Evolutionary conservation across 2,329 filamentous ascomycete genomes (phyloP), one percentile per base, ranked within the genome.

Genomic region (Pseudogymnoascus sp.): DNA sequence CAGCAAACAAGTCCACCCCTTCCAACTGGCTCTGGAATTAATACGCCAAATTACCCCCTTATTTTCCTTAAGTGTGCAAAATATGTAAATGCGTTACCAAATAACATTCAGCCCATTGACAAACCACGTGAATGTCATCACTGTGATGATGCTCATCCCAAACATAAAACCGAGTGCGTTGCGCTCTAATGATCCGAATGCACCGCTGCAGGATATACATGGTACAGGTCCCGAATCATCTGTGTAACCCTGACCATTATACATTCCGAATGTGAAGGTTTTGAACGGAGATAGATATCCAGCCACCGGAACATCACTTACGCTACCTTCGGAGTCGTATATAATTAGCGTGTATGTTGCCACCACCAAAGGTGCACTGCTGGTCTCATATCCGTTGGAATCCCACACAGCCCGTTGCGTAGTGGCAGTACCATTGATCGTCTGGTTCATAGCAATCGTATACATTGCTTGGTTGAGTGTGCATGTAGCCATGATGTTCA

Each of bases 111-210:
- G 61, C 2, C 84, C 83, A 23, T 77, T 77, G 39, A 86, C 83
- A 68, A 87, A 87, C 84, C 84, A 87, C 31, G 84, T 86, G 67
- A 87, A 87, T 71, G 81, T 84, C 31, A 83, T 67, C 3, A 87
- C 75, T 1, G 84, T 86, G 47, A 85, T 71, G 34, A 81, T 60
- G 68, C 80, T 79, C 81, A 86, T 85, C 11, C 77, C 75, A 60
- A 83, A 51, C 37, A 80, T 80, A 63, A 85, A 78, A 5, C 78
- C 76, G 7, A 85, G 37, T 1, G 80, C 80, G 45, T 78, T 77
- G 65, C 72, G 73, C 65, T 84, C 79, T 64, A 80, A 73, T 54
- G 76, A 74, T 12, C 79, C 77, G 23, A 79, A 63, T 18, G 80
- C 84, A 11, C 76, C 79, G 68, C 79, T 85, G 75, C 40, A 57